Conservation (phyloP, 140 eudicot species). For the Senecio squalidus region DNA sequence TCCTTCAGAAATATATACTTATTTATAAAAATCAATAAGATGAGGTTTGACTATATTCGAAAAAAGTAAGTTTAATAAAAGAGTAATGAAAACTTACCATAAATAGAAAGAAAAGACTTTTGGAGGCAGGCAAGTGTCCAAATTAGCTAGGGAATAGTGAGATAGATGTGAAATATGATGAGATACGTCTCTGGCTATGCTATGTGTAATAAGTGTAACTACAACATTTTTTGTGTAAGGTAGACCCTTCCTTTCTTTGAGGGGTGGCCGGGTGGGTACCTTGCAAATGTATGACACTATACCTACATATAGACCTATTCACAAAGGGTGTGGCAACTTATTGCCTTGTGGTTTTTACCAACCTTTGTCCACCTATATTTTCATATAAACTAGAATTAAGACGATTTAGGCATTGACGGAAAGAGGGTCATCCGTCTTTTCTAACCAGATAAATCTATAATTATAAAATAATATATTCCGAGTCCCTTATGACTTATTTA, state of each 20-base stretch:
- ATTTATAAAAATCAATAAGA: background rate
- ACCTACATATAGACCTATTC: constrained; percentile 4
- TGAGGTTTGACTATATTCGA: constrained; percentile 14
- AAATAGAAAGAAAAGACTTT: constrained; percentile 3
- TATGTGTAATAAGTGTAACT: no score
- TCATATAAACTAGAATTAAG: background rate
- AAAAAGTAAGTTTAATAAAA: background rate
- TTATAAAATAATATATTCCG: no score
- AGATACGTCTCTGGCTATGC: constrained; percentile 4
- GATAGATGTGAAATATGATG: constrained; percentile 16
- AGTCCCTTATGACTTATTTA: no score
- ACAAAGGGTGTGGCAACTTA: background rate
- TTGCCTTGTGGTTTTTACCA: constrained; percentile 3
- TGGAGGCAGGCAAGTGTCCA: constrained; percentile 21
- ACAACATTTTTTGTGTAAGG: constrained; percentile 7
- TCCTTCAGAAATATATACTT: no score
- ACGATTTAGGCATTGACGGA: no score
- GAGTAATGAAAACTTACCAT: constrained; percentile 2
- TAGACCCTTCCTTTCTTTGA: constrained; percentile 14
- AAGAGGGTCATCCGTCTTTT: no score
- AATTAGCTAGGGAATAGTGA: background rate
- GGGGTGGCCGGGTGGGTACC: no score
- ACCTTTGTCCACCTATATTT: background rate
- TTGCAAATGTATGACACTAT: background rate
- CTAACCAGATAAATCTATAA: no score